phyloP scores from a whole-genome alignment of 345 rosid genomes.

The Lepidium africanum region DNA sequence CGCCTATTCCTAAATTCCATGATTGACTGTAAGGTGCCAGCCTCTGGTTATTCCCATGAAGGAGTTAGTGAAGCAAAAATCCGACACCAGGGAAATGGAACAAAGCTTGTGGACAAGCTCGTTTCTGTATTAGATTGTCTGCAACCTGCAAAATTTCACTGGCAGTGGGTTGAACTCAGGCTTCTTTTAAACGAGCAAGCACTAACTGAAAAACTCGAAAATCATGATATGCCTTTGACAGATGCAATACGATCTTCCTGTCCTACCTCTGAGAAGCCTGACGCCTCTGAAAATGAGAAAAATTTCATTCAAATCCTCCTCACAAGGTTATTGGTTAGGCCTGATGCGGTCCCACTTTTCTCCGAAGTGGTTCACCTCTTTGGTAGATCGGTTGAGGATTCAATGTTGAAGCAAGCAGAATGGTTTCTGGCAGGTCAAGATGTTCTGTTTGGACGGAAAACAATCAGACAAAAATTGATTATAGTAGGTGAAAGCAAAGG shows the following conservation, averaged over 20 bases:
- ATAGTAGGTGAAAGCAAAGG: slow-evolving; percentile 75
- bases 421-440: slow-evolving; percentile 90
- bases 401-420: slow-evolving; percentile 85
- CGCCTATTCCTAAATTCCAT: slow-evolving; percentile 82
- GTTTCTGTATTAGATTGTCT: slow-evolving; percentile 68
- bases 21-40: slow-evolving; percentile 72
- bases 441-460: slow-evolving; percentile 87
- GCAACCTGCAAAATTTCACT: slow-evolving; percentile 96
- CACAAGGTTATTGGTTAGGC: slow-evolving; percentile 90
- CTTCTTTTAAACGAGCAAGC: slow-evolving; percentile 95
- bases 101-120: slow-evolving; percentile 76
- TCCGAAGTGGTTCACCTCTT: slow-evolving; percentile 94
- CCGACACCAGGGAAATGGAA: slow-evolving; percentile 44
- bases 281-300: slow-evolving; percentile 86
- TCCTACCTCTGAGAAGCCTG: slow-evolving; percentile 58
- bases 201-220: slow-evolving; percentile 74
- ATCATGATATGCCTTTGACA: slow-evolving; percentile 53
- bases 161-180: slow-evolving; percentile 99
- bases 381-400: slow-evolving; percentile 93
- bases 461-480: slow-evolving; percentile 73
- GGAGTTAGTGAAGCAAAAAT: slow-evolving; percentile 49
- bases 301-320: slow-evolving; percentile 80
- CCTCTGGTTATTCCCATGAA: slow-evolving; percentile 40
- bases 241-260: slow-evolving; percentile 77
- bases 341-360: slow-evolving; percentile 84